A percentile compares a stretch with the other conserved stretches of the same genome.
Evolutionary conservation across 148 eudicot species (phyloP).

Genomic region (Arctostaphylos glauca): DNA sequence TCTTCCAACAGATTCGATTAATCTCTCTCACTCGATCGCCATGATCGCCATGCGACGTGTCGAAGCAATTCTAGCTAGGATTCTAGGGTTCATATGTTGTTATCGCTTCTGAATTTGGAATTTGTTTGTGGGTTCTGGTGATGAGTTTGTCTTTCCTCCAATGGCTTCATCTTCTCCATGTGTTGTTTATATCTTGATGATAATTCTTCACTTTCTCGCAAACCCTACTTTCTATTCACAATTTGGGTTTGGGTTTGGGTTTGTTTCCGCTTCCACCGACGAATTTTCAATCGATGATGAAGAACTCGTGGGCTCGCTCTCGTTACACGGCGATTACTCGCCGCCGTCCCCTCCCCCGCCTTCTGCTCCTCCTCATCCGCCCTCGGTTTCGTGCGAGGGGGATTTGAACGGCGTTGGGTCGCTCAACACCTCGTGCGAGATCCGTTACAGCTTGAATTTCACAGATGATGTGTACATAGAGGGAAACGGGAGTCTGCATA

Average conservation of each 20-base stretch:
- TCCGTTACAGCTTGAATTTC: constrained; percentile 52
- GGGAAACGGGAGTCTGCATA: constrained; percentile 60
- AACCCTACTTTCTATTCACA: constrained; percentile 13
- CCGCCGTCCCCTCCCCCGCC: constrained; percentile 76
- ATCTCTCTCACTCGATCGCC: background rate
- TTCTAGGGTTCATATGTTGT: constrained; percentile 11
- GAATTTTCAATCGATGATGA: constrained; percentile 21
- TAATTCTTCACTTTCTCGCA: constrained; percentile 1
- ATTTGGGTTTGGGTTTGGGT: constrained; percentile 8
- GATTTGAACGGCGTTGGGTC: constrained; percentile 74
- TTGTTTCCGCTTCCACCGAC: constrained; percentile 1
- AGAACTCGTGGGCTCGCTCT: background rate
- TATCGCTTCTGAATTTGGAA: background rate
- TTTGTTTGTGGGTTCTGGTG: background rate
- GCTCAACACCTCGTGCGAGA: constrained; percentile 53
- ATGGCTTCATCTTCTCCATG: constrained; percentile 16
- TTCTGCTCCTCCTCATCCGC: constrained; percentile 52
- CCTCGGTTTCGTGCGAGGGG: constrained; percentile 52
- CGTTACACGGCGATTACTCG: constrained; percentile 59
- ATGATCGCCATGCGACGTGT: constrained; percentile 11
- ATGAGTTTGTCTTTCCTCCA: constrained; percentile 15
- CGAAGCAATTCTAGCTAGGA: background rate
- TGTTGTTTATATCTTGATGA: constrained; percentile 18
- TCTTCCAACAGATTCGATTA: background rate
- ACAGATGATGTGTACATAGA: constrained; percentile 48